These are phyloP conservation scores for Phoma herbarum DNA, from an alignment of 2,329 filamentous ascomycete genomes.

Conservation along the genomic window DNA sequence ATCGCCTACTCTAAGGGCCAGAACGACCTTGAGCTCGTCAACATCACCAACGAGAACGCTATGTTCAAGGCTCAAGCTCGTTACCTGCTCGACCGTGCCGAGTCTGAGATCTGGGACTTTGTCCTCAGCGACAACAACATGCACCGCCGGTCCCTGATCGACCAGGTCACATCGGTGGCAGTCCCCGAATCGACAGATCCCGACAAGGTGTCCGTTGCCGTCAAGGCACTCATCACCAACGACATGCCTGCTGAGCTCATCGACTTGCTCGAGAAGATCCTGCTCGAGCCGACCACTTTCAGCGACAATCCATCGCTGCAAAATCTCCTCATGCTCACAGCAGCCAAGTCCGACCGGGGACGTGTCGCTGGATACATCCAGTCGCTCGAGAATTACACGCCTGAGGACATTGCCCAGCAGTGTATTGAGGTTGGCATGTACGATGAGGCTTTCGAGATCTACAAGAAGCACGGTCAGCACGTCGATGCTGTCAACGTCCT, in stretches of 20 bases:
- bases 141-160: constrained; percentile 89
- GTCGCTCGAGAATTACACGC: constrained; percentile 85
- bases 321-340: constrained; percentile 95
- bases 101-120: constrained; percentile 91
- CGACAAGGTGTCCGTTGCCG: constrained; percentile 92
- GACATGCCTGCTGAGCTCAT: constrained; percentile 95
- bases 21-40: constrained; percentile 96
- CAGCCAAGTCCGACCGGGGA: constrained; percentile 94
- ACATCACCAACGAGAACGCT: constrained; percentile 98
- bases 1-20: constrained; percentile 97
- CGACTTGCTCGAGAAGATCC: constrained; percentile 98
- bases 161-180: constrained; percentile 95
- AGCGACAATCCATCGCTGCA: constrained; percentile 97
- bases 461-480: constrained; percentile 96
- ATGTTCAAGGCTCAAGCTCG: constrained; percentile 99
- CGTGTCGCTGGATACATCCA: constrained; percentile 97
- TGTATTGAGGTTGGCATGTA: constrained; percentile 94
- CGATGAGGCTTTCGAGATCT: constrained; percentile 97
- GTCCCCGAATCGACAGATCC: constrained; percentile 81
- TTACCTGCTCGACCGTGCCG: constrained; percentile 90
- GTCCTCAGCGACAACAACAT: constrained; percentile 96
- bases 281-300: constrained; percentile 98
- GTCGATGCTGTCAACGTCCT: constrained; percentile 87
- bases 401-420: constrained; percentile 89
- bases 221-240: constrained; percentile 88